phyloP scores from a whole-genome alignment of 1,284 basidiomycete species.

The Malassezia restricta region DNA sequence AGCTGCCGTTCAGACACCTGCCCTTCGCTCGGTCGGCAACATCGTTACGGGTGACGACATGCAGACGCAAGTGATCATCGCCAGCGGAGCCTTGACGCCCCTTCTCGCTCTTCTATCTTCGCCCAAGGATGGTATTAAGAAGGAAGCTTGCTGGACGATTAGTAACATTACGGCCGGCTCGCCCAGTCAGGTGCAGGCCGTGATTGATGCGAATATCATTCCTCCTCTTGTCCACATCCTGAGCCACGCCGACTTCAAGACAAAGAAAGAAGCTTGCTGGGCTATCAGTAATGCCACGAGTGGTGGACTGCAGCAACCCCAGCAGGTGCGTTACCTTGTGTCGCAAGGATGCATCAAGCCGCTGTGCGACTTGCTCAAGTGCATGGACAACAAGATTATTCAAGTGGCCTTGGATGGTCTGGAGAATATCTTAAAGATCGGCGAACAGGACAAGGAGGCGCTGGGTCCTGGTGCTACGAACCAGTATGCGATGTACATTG shows the following conservation, averaged over 20 bases:
- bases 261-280: slow-evolving; percentile 99
- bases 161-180: slow-evolving; percentile 97
- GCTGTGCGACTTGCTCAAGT: slow-evolving; percentile 83
- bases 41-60: slow-evolving; percentile 98
- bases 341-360: slow-evolving; percentile 97
- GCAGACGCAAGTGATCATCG: slow-evolving; percentile 95
- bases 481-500: slow-evolving; percentile 84
- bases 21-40: slow-evolving; percentile 92
- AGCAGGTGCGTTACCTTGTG: slow-evolving; percentile 96
- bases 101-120: slow-evolving; percentile 82
- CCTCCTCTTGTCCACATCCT: slow-evolving; percentile 97
- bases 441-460: slow-evolving; percentile 83
- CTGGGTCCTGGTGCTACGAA: slow-evolving; percentile 73
- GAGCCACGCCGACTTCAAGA: slow-evolving; percentile 95
- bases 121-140: slow-evolving; percentile 82
- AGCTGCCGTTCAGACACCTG: slow-evolving; percentile 96
- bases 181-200: slow-evolving; percentile 83
- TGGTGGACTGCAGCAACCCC: slow-evolving; percentile 88
- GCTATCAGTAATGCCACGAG: slow-evolving; percentile 98
- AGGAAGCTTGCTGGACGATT: slow-evolving; percentile 99
- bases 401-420: slow-evolving; percentile 93
- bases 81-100: slow-evolving; percentile 85
- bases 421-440: slow-evolving; percentile 97
- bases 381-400: slow-evolving; percentile 99
- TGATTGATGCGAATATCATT: slow-evolving; percentile 65